Percentiles rank a stretch among this genome's conserved stretches.
These are phyloP conservation scores for Nakaseomyces sp. DNA, from an alignment of 1,139 yeast species.

Conservation along the genomic window DNA sequence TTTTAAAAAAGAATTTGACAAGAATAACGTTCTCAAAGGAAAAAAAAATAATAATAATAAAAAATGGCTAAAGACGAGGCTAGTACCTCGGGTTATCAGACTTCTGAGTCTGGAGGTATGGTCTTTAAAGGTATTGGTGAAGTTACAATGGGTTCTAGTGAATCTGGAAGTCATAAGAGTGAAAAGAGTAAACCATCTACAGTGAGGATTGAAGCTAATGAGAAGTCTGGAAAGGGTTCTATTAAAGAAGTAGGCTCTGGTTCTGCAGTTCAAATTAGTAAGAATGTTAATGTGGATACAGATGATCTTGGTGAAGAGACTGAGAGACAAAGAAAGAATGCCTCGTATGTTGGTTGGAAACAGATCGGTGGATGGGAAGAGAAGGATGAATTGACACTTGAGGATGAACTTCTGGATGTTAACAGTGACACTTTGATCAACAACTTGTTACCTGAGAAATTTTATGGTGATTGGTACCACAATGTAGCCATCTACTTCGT, in stretches of 20 bases:
- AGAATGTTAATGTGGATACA: neutral
- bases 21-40: no score
- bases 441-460: conserved; percentile 55
- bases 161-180: neutral
- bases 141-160: conserved; percentile 2
- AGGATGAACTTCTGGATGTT: conserved; percentile 62
- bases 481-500: conserved; percentile 60
- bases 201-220: neutral
- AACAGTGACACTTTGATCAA: conserved; percentile 63
- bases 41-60: neutral
- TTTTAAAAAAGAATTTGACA: no score
- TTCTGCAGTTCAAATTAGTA: neutral
- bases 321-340: conserved; percentile 31
- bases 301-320: conserved; percentile 3
- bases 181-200: neutral
- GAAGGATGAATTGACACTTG: conserved; percentile 50
- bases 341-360: conserved; percentile 86
- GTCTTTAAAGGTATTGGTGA: conserved; percentile 3
- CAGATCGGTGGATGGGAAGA: conserved; percentile 83
- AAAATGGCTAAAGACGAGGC: neutral
- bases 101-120: neutral
- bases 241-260: neutral
- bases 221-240: neutral
- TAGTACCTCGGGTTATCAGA: conserved; percentile 1
- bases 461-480: conserved; percentile 96